Conservation (phyloP, 495 filamentous ascomycete species). For the Aspergillus panamensis region DNA sequence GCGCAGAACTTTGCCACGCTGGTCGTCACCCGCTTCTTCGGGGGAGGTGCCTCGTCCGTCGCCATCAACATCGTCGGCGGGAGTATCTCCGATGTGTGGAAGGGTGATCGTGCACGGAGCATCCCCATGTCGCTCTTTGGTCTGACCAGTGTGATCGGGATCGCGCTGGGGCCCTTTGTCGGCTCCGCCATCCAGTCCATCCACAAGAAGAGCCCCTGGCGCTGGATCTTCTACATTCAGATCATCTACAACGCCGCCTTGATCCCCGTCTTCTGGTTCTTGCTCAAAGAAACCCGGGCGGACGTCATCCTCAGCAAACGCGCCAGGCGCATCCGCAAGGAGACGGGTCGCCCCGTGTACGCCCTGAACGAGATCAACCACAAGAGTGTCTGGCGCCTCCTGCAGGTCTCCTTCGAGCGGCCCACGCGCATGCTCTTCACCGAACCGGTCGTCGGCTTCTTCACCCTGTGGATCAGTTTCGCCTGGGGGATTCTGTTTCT, state of each 20-base stretch:
- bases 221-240: conserved; percentile 54
- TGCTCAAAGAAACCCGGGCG: conserved; percentile 42
- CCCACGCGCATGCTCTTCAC: conserved; percentile 49
- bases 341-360: conserved; percentile 51
- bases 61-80: conserved; percentile 47
- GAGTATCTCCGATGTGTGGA: conserved; percentile 45
- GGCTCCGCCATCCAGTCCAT: conserved; percentile 40
- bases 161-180: conserved; percentile 49
- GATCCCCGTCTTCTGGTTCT: conserved; percentile 41
- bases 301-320: conserved; percentile 56
- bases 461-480: conserved; percentile 52
- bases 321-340: conserved; percentile 58
- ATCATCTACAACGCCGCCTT: conserved; percentile 48
- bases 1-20: conserved; percentile 52
- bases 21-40: conserved; percentile 48
- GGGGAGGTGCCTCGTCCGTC: conserved; percentile 46
- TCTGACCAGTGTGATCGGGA: conserved; percentile 42
- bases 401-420: conserved; percentile 39
- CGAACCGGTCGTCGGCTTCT: conserved; percentile 51
- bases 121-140: conserved; percentile 46
- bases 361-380: conserved; percentile 32
- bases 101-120: conserved; percentile 37
- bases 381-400: conserved; percentile 21
- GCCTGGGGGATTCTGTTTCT: conserved; percentile 52
- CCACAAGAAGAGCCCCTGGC: conserved; percentile 36